Base-by-base conservation (phyloP, 495 filamentous ascomycete genomes). In the Pyrenula massariospora region DNA sequence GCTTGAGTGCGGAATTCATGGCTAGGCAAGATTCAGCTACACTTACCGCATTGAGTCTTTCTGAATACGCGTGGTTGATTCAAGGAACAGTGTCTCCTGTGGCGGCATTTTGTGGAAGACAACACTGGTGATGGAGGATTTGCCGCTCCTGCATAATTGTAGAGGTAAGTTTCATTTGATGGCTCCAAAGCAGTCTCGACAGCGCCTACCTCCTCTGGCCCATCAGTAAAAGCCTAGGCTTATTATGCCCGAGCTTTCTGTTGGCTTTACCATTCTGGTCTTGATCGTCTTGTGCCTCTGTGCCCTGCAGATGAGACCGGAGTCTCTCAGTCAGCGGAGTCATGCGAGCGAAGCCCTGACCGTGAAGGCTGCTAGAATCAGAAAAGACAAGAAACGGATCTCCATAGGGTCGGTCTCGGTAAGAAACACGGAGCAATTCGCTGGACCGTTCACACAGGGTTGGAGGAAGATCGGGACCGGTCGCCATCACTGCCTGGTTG, bases 71-170 rank as follows among this genome's bases (percentile, higher is more conserved):
- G 89, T 90, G 10, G 93, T 98, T 0, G 91, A 93, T 67, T 97
- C 93, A 2, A 97, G 75, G 60, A 95, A 98, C 12, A 98, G 73
- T 0, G 93, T 97, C 69, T 98, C 94, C 61, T 84, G 90, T 1
- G 93, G 91, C 0, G 91, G 87, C 74, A 98, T 85, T 65, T 97
- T 97, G 68, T 96, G 89, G 63, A 98, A 97, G 12, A 98, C 94
- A 47, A 98, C 93, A 62, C 88, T 96, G 2, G 89, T 91, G 57
- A 98, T 96, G 3, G 93, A 97, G 10, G 93, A 96, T 67, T 98
- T 98, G 50, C 93, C 93, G 65, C 89, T 95, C 74, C 93, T 98
- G 57, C 48, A 23, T 49, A 21, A 1, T n/a, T n/a, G n/a, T n/a
- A n/a, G n/a, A n/a, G n/a, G n/a, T n/a, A n/a, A 3, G n/a, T 58